Evolutionary conservation across 2,329 filamentous ascomycete species (phyloP).

Genomic region (Hymenoscyphus salicellus): DNA sequence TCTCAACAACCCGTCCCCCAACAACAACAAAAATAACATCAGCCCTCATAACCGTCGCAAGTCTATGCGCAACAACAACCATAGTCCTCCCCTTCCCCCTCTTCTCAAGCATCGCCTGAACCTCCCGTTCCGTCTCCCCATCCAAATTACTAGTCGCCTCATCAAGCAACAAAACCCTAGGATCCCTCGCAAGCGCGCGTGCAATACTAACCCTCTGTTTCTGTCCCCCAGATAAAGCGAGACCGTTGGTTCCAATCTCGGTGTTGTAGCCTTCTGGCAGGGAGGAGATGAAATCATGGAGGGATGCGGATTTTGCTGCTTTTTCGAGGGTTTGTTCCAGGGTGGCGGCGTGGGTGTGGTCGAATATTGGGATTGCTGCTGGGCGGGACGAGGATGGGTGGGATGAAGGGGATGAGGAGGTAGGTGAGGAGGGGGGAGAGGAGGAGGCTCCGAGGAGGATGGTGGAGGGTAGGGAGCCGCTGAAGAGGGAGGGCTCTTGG

Average conservation of each 20-base stretch:
- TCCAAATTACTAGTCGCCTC: conserved; percentile 63
- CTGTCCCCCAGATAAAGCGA: conserved; percentile 85
- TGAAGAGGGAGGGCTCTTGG: conserved; percentile 70
- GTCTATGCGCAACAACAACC: conserved; percentile 36
- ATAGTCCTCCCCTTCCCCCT: conserved; percentile 55
- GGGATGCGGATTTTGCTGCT: conserved; percentile 66
- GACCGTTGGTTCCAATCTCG: conserved; percentile 84
- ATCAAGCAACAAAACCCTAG: conserved; percentile 65
- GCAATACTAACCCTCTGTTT: conserved; percentile 92
- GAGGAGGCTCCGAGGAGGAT: conserved; percentile 60
- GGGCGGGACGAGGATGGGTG: neutral
- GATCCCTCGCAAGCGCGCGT: conserved; percentile 64
- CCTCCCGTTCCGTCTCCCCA: conserved; percentile 52
- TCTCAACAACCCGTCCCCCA: conserved; percentile 28
- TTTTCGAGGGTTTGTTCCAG: conserved; percentile 52
- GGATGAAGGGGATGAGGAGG: neutral
- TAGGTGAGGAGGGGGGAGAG: conserved; percentile 48
- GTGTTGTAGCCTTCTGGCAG: conserved; percentile 87
- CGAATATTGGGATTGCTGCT: neutral
- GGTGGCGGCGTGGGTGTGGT: neutral
- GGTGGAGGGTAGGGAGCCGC: conserved; percentile 64
- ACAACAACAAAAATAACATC: conserved; percentile 32
- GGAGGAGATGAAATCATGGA: conserved; percentile 78
- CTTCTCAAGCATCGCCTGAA: conserved; percentile 64
- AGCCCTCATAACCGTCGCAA: conserved; percentile 31